Conservation (phyloP, 2,329 filamentous ascomycete species). For the Fusarium abutilonis region DNA sequence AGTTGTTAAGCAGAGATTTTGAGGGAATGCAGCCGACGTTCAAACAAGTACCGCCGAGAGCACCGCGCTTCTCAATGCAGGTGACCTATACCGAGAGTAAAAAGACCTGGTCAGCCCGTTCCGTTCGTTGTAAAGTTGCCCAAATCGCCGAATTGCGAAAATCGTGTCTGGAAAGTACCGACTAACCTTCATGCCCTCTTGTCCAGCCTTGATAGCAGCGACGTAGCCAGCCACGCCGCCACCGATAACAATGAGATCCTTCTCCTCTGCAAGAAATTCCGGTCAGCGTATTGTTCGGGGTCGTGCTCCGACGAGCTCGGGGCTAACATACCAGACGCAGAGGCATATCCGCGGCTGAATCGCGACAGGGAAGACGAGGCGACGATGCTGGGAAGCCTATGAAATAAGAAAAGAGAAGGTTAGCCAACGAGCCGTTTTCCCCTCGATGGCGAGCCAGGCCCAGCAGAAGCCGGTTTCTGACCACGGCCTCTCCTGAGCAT, state of each 20-base stretch:
- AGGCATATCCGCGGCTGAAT: conserved; percentile 69
- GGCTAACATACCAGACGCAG: conserved; percentile 61
- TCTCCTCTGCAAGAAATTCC: conserved; percentile 72
- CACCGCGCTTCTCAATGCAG: conserved; percentile 98
- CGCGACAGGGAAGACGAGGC: conserved; percentile 58
- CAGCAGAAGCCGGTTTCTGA: conserved; percentile 31
- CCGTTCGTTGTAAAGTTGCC: conserved; percentile 4
- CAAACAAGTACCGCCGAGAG: conserved; percentile 94
- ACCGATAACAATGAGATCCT: conserved; percentile 97
- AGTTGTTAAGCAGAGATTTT: conserved; percentile 99
- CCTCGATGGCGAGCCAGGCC: conserved; percentile 5
- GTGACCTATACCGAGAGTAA: conserved; percentile 69
- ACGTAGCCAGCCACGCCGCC: conserved; percentile 99
- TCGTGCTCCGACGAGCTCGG: conserved; percentile 20
- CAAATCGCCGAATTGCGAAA: conserved; percentile 3
- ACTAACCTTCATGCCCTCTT: conserved; percentile 90
- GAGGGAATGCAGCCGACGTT: conserved; percentile 99
- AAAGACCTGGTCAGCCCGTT: conserved; percentile 28
- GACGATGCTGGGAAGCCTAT: conserved; percentile 61
- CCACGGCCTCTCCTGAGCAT: conserved; percentile 15
- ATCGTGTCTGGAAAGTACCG: conserved; percentile 3
- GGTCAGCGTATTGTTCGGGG: conserved; percentile 35
- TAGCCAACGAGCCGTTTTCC: conserved; percentile 41
- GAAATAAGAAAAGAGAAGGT: conserved; percentile 22
- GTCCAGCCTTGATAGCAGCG: conserved; percentile 97